Percentiles rank a stretch among this genome's conserved stretches.
Evolutionary conservation across 306 rosid genomes (phyloP).

Genomic region (Herpetospermum pedunculosum): DNA sequence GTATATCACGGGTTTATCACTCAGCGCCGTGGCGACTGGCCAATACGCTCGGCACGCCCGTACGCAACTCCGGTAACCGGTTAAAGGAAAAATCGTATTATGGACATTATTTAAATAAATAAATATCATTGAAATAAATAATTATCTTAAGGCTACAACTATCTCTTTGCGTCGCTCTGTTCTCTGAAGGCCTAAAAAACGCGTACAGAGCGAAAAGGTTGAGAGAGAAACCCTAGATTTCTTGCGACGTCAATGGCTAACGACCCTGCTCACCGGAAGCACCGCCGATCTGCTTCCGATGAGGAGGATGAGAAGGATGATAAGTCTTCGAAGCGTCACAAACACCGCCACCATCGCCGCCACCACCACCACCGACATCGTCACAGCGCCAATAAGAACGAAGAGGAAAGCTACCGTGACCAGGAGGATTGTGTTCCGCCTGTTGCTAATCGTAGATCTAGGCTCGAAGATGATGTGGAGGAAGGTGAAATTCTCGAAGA

Average conservation of each 20-base stretch:
- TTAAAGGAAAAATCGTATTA: neutral
- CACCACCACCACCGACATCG: constrained; percentile 50
- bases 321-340: constrained; percentile 70
- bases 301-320: constrained; percentile 38
- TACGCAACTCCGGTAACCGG: neutral
- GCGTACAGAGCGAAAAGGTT: neutral
- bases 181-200: neutral
- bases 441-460: constrained; percentile 2
- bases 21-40: neutral
- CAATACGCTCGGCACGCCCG: neutral
- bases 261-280: constrained; percentile 57
- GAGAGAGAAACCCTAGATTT: constrained; percentile 34
- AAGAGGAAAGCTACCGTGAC: constrained; percentile 23
- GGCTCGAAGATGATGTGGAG: constrained; percentile 58
- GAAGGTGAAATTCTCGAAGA: constrained; percentile 96
- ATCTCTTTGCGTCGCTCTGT: neutral
- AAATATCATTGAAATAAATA: too few relatives aligned
- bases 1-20: neutral
- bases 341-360: constrained; percentile 58
- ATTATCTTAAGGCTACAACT: neutral
- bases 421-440: constrained; percentile 16
- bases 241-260: constrained; percentile 33
- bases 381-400: constrained; percentile 42
- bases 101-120: neutral
- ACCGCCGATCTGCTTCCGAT: constrained; percentile 48